A percentile compares a stretch with the other conserved stretches of the same genome.
phyloP scores from a whole-genome alignment of 768 basidiomycete genomes.

The Suillus weaverae region DNA sequence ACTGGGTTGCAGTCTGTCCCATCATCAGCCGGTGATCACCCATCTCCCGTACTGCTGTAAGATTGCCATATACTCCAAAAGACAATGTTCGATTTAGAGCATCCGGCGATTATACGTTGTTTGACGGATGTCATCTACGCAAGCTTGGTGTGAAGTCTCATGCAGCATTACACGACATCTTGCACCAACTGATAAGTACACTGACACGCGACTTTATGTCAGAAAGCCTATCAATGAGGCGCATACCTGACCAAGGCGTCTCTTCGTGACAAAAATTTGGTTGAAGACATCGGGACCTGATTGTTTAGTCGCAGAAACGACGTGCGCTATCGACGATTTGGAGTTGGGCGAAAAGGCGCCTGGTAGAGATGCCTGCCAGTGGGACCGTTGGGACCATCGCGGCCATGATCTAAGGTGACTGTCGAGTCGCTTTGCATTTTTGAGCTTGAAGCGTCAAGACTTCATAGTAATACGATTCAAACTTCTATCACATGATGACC shows the following conservation, averaged over 20 bases:
- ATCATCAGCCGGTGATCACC: background rate
- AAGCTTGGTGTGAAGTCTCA: background rate
- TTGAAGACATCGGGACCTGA: background rate
- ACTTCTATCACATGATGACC: background rate
- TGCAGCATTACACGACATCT: background rate
- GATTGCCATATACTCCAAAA: background rate
- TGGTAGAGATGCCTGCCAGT: background rate
- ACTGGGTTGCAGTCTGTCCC: conserved; percentile 22
- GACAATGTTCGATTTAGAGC: background rate
- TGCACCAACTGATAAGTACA: background rate
- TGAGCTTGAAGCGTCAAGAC: background rate
- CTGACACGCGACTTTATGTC: background rate
- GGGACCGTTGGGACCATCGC: background rate
- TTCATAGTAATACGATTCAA: background rate
- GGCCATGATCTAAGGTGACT: background rate
- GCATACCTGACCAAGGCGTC: background rate
- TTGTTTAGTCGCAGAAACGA: background rate
- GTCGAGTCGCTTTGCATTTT: background rate
- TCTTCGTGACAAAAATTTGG: background rate
- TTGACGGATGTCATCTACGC: background rate
- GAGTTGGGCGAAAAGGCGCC: background rate
- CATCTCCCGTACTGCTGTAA: background rate
- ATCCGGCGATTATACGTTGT: background rate
- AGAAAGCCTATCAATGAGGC: background rate
- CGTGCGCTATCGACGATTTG: background rate